These are phyloP conservation scores for Phascolomyces articulosus DNA, from an alignment of 371 early-diverging fungal genomes.

Conservation along the genomic window DNA sequence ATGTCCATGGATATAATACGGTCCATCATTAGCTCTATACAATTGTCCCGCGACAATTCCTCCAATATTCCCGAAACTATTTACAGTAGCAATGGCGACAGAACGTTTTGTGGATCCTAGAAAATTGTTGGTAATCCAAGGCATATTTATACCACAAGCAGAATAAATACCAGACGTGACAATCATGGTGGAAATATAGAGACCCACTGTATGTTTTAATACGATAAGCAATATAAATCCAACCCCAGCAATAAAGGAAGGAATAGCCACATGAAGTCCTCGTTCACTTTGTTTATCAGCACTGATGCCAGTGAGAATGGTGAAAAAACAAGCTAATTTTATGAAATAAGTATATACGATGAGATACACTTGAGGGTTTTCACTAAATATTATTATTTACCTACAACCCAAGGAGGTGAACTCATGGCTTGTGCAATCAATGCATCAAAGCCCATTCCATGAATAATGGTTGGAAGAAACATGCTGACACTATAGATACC, in stretches of 20 bases:
- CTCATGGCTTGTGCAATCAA: slow-evolving; percentile 53
- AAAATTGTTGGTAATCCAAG: slow-evolving; percentile 57
- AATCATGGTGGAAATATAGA: slow-evolving; percentile 56
- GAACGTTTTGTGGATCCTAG: slow-evolving; percentile 69
- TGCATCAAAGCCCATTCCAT: slow-evolving; percentile 63
- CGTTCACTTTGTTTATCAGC: slow-evolving; percentile 69
- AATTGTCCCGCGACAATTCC: slow-evolving; percentile 54
- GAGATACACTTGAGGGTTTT: too few species aligned
- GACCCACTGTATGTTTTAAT: slow-evolving; percentile 17
- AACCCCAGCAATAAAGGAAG: slow-evolving; percentile 57
- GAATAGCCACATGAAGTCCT: slow-evolving; percentile 64
- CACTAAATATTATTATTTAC: neutral
- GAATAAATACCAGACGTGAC: slow-evolving; percentile 57
- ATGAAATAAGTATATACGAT: too few species aligned
- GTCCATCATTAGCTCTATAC: slow-evolving; percentile 64
- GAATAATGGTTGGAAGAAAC: slow-evolving; percentile 75
- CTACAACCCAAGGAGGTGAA: slow-evolving; percentile 17
- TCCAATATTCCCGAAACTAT: slow-evolving; percentile 50
- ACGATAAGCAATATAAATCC: slow-evolving; percentile 67
- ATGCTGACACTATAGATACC: slow-evolving; percentile 66
- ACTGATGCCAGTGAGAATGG: slow-evolving; percentile 58
- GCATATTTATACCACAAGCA: slow-evolving; percentile 51
- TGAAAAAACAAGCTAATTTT: slow-evolving; percentile 50
- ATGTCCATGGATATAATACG: slow-evolving; percentile 54
- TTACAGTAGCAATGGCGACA: slow-evolving; percentile 60